Base-by-base conservation (phyloP, 2,329 filamentous ascomycete genomes). In the Calonectria ilicicola region DNA sequence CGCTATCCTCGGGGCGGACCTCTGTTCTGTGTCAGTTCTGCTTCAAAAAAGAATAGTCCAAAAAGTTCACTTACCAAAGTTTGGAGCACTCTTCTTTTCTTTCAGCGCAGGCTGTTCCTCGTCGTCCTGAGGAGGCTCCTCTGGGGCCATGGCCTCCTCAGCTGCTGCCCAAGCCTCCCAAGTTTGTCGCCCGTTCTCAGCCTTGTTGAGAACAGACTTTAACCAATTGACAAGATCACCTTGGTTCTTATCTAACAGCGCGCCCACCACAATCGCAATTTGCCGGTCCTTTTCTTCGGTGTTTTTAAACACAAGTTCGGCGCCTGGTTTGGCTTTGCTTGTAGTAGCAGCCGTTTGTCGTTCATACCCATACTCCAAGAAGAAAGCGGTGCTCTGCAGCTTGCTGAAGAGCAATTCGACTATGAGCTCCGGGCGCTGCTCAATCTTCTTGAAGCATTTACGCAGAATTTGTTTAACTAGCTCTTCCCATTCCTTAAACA, bases 361-460 rank as follows among this genome's bases (percentile, higher is more conserved):
- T 79, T 98, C 95, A 77, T 95, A 93, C 0, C 97, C 97, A 80
- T 96, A 95, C 81, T 98, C 96, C 6, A 99, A 89, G 81, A 95
- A 98, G 83, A 94, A 95, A 1, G 95, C 90, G 0, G 95, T 98
- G 56, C 91, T 90, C 65, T 92, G 93, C 70, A 95, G 93, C 83
- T 99, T 99, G 83, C 94, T 98, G 84, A 99, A 99, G 17, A 99
- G 88, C 89, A 99, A 91, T 84, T 99, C 97, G 1, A 97, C 93
- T 63, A 98, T 89, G 47, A 98, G 87, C 74, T 96, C 94, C 0
- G 95, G 95, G 51, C 95, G 91, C 77, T 98, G 92, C 73, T 97
- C 91, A 1, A 98, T 89, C 84, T 97, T 98, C 80, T 94, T 95
- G 67, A 95, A 89, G 75, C 96, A 93, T 80, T 93, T 93, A 77